phyloP scores from a whole-genome alignment of 2,329 filamentous ascomycete genomes.

The Fusarium staphyleae region DNA sequence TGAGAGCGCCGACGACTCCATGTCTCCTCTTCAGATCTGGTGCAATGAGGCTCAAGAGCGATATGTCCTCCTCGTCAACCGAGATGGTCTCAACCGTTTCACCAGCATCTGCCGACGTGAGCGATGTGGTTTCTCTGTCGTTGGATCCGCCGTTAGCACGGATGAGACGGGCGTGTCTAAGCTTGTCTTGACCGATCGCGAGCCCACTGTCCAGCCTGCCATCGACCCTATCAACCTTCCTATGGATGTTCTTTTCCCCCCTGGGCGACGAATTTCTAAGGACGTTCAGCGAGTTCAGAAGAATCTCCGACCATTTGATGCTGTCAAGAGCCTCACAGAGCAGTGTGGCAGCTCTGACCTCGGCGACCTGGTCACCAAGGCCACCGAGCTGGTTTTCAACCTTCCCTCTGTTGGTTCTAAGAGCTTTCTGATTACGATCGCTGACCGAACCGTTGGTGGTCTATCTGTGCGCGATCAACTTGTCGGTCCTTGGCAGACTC shows the following conservation, averaged over 20 bases:
- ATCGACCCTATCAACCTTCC: constrained; percentile 81
- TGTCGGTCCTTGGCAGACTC: constrained; percentile 95
- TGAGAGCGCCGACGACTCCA: constrained; percentile 85
- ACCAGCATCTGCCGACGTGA: constrained; percentile 76
- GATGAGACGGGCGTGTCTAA: constrained; percentile 70
- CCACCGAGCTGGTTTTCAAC: constrained; percentile 80
- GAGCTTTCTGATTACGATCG: constrained; percentile 96
- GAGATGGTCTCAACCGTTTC: constrained; percentile 80
- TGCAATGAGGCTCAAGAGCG: constrained; percentile 97
- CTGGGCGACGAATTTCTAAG: constrained; percentile 49
- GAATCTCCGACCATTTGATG: constrained; percentile 77
- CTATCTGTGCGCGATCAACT: constrained; percentile 91
- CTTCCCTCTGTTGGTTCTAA: constrained; percentile 95
- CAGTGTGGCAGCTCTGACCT: constrained; percentile 63
- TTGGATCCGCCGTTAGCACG: constrained; percentile 75
- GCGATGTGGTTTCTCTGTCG: constrained; percentile 89
- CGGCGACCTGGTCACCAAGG: constrained; percentile 53
- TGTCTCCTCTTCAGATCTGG: constrained; percentile 95
- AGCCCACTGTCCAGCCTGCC: constrained; percentile 73
- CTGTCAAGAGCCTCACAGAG: constrained; percentile 67
- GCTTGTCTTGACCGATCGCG: constrained; percentile 81
- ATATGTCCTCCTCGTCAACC: constrained; percentile 89
- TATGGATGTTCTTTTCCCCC: constrained; percentile 87
- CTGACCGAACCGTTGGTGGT: constrained; percentile 89
- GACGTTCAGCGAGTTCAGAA: constrained; percentile 39